Conservation (phyloP, 2,329 filamentous ascomycete genomes). For the Graphium sp. region DNA sequence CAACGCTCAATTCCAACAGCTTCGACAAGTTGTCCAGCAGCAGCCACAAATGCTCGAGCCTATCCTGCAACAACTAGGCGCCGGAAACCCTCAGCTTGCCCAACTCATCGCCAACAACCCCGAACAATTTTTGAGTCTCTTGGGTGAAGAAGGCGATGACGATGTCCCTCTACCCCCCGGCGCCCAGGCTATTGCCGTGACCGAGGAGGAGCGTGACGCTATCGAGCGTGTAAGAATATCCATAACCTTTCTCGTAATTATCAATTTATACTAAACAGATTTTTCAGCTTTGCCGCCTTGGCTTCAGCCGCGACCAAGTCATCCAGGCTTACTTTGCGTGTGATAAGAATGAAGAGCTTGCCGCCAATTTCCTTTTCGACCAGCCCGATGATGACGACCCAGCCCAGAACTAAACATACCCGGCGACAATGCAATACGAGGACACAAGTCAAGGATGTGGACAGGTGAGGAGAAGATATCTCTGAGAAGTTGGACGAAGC, state of each 20-base stretch:
- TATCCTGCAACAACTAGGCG: constrained; percentile 87
- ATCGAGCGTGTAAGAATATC: constrained; percentile 67
- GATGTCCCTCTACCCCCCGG: constrained; percentile 76
- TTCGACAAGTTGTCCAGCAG: constrained; percentile 92
- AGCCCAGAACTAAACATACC: constrained; percentile 9
- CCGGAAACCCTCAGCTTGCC: constrained; percentile 87
- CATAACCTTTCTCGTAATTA: constrained; percentile 2
- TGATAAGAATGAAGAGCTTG: constrained; percentile 97
- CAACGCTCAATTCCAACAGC: constrained; percentile 95
- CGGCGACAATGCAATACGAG: too few relatives aligned
- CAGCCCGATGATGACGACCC: constrained; percentile 69
- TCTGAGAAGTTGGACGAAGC: too few relatives aligned
- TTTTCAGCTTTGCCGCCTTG: constrained; percentile 67
- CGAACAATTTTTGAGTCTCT: constrained; percentile 78
- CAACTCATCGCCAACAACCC: constrained; percentile 84
- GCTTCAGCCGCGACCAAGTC: constrained; percentile 82
- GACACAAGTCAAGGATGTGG: too few relatives aligned
- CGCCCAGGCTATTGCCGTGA: constrained; percentile 77
- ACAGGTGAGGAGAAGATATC: too few relatives aligned
- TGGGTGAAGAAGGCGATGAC: constrained; percentile 76
- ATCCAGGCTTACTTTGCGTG: constrained; percentile 99
- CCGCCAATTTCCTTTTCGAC: constrained; percentile 95
- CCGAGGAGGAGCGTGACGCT: constrained; percentile 88
- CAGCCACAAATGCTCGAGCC: constrained; percentile 98
- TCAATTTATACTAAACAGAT: background rate